Percentiles rank a stretch among this genome's conserved stretches.
Conservation (phyloP, 208 protist species). For the Polymyxa betae region DNA sequence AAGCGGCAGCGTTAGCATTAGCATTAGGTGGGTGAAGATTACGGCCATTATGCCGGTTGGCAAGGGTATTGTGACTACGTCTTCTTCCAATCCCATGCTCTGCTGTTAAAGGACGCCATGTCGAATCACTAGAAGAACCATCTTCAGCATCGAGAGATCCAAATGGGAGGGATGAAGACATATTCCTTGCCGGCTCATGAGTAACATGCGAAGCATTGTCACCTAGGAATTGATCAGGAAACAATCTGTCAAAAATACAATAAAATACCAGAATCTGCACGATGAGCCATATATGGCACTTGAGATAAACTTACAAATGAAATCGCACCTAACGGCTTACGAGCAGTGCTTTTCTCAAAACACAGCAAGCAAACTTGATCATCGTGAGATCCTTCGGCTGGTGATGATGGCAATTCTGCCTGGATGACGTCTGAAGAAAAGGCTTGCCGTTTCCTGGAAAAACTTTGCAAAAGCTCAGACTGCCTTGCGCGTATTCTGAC, state of each 20-base stretch:
- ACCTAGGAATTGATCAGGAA: too few species aligned
- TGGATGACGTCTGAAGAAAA: not conserved
- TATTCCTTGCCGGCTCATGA: too few species aligned
- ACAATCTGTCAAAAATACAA: too few species aligned
- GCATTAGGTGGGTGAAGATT: not conserved
- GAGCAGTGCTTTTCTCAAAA: not conserved
- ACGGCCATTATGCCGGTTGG: too few species aligned
- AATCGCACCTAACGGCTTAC: not conserved
- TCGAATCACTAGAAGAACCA: too few species aligned
- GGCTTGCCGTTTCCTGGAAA: conserved; percentile 12
- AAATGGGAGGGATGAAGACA: too few species aligned
- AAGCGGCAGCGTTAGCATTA: not conserved
- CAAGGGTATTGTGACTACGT: too few species aligned
- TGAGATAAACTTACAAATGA: conserved; percentile 38
- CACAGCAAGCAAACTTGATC: not conserved
- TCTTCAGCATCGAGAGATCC: too few species aligned
- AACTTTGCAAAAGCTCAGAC: not conserved
- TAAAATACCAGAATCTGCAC: too few species aligned
- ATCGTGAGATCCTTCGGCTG: not conserved
- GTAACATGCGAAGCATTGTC: too few species aligned
- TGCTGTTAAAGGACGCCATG: too few species aligned
- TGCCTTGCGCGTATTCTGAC: not conserved
- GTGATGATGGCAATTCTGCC: not conserved
- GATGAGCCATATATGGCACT: not conserved
- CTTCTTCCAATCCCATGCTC: too few species aligned